Evolutionary conservation across 78 protist species (phyloP).

Genomic region (Isochrysis galbana): DNA sequence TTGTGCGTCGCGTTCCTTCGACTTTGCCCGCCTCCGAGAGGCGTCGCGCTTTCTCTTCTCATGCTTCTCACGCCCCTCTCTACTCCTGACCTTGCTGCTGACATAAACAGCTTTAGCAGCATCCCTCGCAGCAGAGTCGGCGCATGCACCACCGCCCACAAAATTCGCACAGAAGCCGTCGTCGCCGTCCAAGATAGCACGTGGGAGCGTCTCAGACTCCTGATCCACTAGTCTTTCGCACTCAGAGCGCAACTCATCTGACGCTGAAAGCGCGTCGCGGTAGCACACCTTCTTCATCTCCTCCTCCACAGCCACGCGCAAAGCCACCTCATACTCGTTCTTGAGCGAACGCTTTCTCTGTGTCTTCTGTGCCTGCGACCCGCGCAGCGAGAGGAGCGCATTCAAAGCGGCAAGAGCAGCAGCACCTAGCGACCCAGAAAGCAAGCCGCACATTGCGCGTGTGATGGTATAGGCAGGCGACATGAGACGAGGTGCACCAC

Average conservation of each 20-base stretch:
- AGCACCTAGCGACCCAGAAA: no score
- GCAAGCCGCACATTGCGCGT: no score
- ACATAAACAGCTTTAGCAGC: background rate
- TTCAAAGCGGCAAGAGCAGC: no score
- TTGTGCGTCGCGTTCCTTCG: background rate
- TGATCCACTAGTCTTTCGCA: background rate
- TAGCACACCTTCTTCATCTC: background rate
- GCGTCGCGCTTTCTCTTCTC: background rate
- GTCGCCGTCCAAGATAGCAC: background rate
- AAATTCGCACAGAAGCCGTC: background rate
- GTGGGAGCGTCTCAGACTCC: background rate
- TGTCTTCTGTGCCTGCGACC: background rate
- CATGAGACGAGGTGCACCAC: no score
- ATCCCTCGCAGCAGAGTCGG: background rate
- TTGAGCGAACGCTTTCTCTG: slow-evolving; percentile 1
- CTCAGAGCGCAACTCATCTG: no score
- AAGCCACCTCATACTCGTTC: background rate
- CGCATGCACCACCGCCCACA: background rate
- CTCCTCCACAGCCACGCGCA: background rate
- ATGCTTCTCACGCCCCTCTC: no score
- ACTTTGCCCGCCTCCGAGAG: background rate
- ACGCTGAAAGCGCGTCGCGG: background rate
- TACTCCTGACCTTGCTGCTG: background rate
- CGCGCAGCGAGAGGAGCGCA: no score
- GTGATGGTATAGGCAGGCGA: no score